Evolutionary conservation across 257 asterid genomes (phyloP), one percentile per base, ranked within the genome.

Genomic region (Nicotiana knightiana): DNA sequence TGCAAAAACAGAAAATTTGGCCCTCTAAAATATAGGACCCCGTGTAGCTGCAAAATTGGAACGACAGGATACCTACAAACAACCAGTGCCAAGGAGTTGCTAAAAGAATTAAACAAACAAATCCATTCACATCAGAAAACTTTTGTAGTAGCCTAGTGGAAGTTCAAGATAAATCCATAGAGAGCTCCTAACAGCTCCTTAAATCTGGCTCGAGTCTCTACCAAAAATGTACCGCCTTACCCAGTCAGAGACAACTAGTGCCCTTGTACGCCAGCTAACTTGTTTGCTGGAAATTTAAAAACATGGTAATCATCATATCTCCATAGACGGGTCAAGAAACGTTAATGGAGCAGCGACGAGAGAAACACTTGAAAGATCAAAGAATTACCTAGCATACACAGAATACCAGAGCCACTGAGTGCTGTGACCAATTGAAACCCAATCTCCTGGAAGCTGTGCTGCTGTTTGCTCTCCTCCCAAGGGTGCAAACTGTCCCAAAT

Each of bases 391-490:
- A 16, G 99, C 98, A 67, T 96, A 96, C 30, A 96, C 94, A 67
- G 99, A 96, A 83, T 96, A 94, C 99, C 99, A 96, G 28, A 96
- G 97, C 99, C 99, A 96, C 87, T 96, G 99, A 64, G 86, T 58
- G 89, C 99, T 94, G 28, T 85, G 93, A 54, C 98, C 99, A 84
- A 96, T 94, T 76, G 99, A 96, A 81, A 96, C 92, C 97, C 99
- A 96, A 87, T 96, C 98, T 87, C 99, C 98, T 5, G 98, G 99
- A 77, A 96, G 97, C 86, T 94, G 92, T 37, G 99, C 99, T 51
- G 98, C 99, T 10, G 99, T 93, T 82, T 96, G 97, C 89, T 94
- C 98, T 35, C 97, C 98, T 84, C 99, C 99, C 88, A 96, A 81
- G 30, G 98, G 98, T 76, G 99, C 99, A 81, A 96, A 96, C 83